Conservation (phyloP, 2,329 filamentous ascomycete genomes). For the Nemania sp. region DNA sequence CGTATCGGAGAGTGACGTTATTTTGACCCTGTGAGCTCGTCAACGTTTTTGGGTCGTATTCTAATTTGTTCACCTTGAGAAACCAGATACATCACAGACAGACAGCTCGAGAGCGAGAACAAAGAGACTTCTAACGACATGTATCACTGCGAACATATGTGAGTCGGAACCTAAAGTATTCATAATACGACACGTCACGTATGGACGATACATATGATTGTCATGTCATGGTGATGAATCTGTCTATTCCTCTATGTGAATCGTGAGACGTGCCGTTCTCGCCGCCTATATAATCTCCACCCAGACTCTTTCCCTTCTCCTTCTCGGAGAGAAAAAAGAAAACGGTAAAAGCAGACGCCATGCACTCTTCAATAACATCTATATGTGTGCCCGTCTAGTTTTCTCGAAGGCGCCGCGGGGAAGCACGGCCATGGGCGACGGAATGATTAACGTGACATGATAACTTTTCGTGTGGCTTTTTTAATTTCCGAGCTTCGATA, state of each 20-base stretch:
- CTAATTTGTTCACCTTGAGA: too few species aligned
- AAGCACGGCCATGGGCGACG: not conserved
- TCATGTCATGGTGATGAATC: not conserved
- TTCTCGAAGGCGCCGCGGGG: too few species aligned
- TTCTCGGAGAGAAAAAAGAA: not conserved
- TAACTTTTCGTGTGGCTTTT: not conserved
- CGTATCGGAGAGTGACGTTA: too few species aligned
- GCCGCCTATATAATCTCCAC: not conserved
- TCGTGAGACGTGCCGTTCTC: not conserved
- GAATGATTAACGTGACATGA: not conserved
- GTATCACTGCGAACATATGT: not conserved
- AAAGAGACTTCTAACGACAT: too few species aligned
- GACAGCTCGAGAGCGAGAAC: too few species aligned
- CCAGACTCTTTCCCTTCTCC: not conserved
- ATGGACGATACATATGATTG: too few species aligned
- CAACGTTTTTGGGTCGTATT: too few species aligned
- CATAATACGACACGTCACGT: too few species aligned
- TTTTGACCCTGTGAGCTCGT: too few species aligned
- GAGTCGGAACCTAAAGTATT: not conserved
- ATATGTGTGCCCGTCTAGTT: too few species aligned
- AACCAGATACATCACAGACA: too few species aligned
- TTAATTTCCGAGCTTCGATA: not conserved
- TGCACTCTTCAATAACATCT: not conserved
- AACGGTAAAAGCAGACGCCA: slow-evolving; percentile 7
- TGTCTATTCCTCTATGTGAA: slow-evolving; percentile 28